Conservation (phyloP, 176 grass and related monocot genomes). For the Ensete ventricosum region DNA sequence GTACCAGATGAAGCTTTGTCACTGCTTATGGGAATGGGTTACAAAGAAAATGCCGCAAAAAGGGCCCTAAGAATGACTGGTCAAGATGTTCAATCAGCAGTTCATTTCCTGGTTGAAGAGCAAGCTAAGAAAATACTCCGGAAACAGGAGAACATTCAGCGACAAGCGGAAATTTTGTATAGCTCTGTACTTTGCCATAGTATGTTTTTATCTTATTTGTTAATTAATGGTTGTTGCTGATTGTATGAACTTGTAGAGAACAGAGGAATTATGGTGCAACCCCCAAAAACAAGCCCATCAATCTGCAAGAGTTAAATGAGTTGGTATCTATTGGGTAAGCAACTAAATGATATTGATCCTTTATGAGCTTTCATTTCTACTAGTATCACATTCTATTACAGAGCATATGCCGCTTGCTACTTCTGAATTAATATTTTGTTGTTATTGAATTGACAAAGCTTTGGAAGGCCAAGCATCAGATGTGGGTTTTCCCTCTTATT, state of each 20-base stretch:
- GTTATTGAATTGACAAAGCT: too few species aligned
- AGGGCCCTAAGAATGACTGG: constrained; percentile 81
- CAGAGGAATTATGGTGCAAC: constrained; percentile 71
- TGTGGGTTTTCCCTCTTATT: too few species aligned
- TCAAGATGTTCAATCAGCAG: constrained; percentile 74
- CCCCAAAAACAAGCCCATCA: constrained; percentile 64
- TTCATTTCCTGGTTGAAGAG: constrained; percentile 77
- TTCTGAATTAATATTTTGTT: too few species aligned
- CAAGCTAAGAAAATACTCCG: constrained; percentile 53
- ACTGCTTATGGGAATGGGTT: constrained; percentile 80
- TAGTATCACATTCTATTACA: not conserved
- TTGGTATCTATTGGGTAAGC: constrained; percentile 73
- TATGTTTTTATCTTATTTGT: constrained; percentile 3
- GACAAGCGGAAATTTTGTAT: constrained; percentile 60
- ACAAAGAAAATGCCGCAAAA: constrained; percentile 56
- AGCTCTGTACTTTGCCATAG: constrained; percentile 14
- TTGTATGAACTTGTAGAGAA: constrained; percentile 38
- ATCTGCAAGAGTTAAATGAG: constrained; percentile 67
- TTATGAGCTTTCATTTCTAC: constrained; percentile 1
- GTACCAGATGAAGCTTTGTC: constrained; percentile 89
- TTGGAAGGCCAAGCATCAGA: too few species aligned
- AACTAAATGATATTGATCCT: not conserved
- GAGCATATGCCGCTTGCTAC: not conserved
- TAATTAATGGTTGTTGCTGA: constrained; percentile 16
- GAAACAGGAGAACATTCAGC: constrained; percentile 44